These are phyloP conservation scores for Plasmopara muralis DNA, from an alignment of 352 stramenopile genomes.

Conservation along the genomic window DNA sequence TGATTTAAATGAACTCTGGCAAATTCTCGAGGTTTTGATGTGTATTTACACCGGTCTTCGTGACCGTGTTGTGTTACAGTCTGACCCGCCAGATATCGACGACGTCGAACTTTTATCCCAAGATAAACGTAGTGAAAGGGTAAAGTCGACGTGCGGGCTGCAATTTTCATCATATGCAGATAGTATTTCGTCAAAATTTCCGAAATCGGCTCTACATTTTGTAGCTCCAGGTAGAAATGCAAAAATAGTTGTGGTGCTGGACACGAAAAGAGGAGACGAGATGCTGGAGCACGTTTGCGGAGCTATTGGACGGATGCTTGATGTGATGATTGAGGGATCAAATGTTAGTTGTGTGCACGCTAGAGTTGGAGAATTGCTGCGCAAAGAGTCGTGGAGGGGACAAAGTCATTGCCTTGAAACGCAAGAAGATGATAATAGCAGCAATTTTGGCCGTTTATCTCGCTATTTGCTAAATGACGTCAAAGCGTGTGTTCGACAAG, in stretches of 20 bases:
- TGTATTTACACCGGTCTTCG: slow-evolving; percentile 31
- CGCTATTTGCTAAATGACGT: slow-evolving; percentile 33
- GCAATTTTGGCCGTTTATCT: slow-evolving; percentile 27
- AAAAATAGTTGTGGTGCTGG: slow-evolving; percentile 33
- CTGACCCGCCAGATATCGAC: background rate
- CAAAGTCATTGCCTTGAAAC: background rate
- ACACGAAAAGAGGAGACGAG: slow-evolving; percentile 31
- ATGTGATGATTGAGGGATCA: slow-evolving; percentile 12
- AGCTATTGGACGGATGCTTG: slow-evolving; percentile 28
- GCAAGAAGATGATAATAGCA: slow-evolving; percentile 2
- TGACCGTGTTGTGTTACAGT: slow-evolving; percentile 11
- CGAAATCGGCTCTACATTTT: slow-evolving; percentile 29
- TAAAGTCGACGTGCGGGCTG: slow-evolving; percentile 5
- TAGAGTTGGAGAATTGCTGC: slow-evolving; percentile 15
- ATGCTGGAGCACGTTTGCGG: slow-evolving; percentile 39
- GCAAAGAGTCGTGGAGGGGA: slow-evolving; percentile 7
- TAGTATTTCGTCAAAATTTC: slow-evolving; percentile 39
- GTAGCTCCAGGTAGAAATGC: slow-evolving; percentile 14
- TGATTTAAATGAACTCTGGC: slow-evolving; percentile 5
- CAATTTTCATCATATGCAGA: slow-evolving; percentile 48
- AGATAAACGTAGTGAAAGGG: background rate
- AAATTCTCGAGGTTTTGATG: slow-evolving; percentile 30
- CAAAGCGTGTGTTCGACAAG: slow-evolving; percentile 18
- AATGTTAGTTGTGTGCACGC: slow-evolving; percentile 13
- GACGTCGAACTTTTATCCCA: background rate